phyloP scores from a whole-genome alignment of 768 basidiomycete species.

The Lyophyllum atratum region DNA sequence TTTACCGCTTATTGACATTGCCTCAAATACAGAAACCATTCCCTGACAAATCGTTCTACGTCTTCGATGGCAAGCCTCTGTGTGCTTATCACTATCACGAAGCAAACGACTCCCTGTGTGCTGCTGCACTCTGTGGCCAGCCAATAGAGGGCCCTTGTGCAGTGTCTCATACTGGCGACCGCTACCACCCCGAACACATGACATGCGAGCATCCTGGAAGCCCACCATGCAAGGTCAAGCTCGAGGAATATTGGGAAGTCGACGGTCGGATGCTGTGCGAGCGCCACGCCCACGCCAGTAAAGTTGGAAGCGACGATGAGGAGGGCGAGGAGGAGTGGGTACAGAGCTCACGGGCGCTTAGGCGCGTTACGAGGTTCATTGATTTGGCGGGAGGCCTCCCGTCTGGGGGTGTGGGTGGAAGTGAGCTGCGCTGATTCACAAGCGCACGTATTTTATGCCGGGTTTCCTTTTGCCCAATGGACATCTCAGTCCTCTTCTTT shows the following conservation, averaged over 20 bases:
- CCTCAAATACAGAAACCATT: constrained; percentile 67
- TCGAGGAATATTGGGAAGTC: constrained; percentile 89
- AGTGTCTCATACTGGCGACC: constrained; percentile 75
- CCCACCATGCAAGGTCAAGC: constrained; percentile 50
- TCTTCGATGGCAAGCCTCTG: constrained; percentile 85
- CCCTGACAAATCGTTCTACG: constrained; percentile 90
- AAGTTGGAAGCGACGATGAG: constrained; percentile 26
- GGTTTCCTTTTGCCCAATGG: background rate
- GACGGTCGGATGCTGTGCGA: constrained; percentile 88
- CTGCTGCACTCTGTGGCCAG: constrained; percentile 73
- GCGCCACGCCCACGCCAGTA: constrained; percentile 57
- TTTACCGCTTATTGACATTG: background rate
- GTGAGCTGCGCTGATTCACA: constrained; percentile 8
- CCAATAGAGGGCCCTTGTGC: constrained; percentile 96
- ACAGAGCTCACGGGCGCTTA: constrained; percentile 59
- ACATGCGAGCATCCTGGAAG: constrained; percentile 70
- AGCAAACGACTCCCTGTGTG: constrained; percentile 86
- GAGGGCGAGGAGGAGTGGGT: constrained; percentile 31
- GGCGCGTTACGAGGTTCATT: constrained; percentile 80
- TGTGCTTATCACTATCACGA: constrained; percentile 95
- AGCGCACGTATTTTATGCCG: background rate
- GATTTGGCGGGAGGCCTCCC: constrained; percentile 50
- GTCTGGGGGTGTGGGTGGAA: constrained; percentile 7
- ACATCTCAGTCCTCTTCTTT: background rate
- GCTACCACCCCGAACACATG: constrained; percentile 89